Base-by-base conservation (phyloP, 1,139 yeast genomes). In the Zhuliangozyma blackwelliae region DNA sequence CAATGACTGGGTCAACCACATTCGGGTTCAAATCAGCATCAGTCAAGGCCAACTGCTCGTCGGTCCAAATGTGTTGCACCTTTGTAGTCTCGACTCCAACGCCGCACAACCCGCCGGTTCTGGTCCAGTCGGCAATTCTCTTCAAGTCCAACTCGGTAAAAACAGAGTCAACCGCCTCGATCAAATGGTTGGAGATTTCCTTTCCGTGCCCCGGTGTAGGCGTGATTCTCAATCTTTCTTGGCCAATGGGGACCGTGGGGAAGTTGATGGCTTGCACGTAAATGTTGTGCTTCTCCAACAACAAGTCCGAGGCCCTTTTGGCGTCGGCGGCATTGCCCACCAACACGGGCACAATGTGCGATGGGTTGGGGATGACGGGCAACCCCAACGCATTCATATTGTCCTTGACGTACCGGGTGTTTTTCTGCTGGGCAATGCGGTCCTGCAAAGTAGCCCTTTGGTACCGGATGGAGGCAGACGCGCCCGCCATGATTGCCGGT, bases 241-340 rank as follows among this genome's bases (percentile, higher is more conserved):
- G 82, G 44, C 98, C 98, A 54, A 87, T 82, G 28, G 97, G 85
- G 40, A 92, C 98, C 22, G 98, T 92, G 40, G 99, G 99, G 79
- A 85, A 92, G 68, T 92, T 92, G 62, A 92, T 92, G 38, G 97
- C 96, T 67, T 92, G 99, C 35, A 94, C 98, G 57, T 92, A 92
- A 57, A 92, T 90, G 50, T 77, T 74, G 65, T 90, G 86, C 54
- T 86, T 81, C 46, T 83, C 74, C 69, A 92, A 79, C 55, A 92
- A 77, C 61, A 86, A 64, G 61, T 94, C 98, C 16, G 95, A 84
- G 7, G 97, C 97, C 42, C 68, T 72, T 63, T 90, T 92, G 40
- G 97, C 97, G 54, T 82, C 82, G 38, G 82, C 85, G 12, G 99
- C 96, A 57, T 88, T 90, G 48, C 98, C 98, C 50, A 92, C 85